These are phyloP conservation scores for Lipomyces yamanashiensis DNA, from an alignment of 805 yeast species.

Conservation along the genomic window DNA sequence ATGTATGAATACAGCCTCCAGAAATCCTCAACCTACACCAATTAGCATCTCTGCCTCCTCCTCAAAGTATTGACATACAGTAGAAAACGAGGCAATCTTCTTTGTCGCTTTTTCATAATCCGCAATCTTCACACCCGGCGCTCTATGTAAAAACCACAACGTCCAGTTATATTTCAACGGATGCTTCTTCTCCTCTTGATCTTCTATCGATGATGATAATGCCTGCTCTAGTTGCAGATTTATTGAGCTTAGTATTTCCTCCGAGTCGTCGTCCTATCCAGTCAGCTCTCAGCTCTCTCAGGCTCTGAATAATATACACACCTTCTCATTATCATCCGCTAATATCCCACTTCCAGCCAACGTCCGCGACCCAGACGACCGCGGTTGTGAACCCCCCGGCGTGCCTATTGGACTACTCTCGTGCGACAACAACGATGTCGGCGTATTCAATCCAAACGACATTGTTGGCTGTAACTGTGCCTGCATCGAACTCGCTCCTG, in stretches of 20 bases:
- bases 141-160: conserved; percentile 94
- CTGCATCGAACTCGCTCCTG: conserved; percentile 20
- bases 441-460: conserved; percentile 13
- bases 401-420: conserved; percentile 13
- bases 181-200: conserved; percentile 49
- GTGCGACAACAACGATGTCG: conserved; percentile 13
- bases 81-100: conserved; percentile 85
- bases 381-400: background rate
- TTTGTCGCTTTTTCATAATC: conserved; percentile 90
- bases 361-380: conserved; percentile 9
- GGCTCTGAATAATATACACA: background rate
- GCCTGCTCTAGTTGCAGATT: conserved; percentile 7
- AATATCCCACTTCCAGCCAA: conserved; percentile 8
- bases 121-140: conserved; percentile 63
- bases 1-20: conserved; percentile 96
- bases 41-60: background rate
- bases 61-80: conserved; percentile 43
- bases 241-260: conserved; percentile 10
- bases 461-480: conserved; percentile 10
- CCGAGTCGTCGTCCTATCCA: conserved; percentile 14
- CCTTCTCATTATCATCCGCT: conserved; percentile 15
- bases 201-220: background rate
- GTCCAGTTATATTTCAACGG: conserved; percentile 94
- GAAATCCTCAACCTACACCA: conserved; percentile 78
- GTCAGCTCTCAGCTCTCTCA: background rate